Base-by-base conservation (phyloP, 2,329 filamentous ascomycete species). In the Arthrobotrys musiformis region DNA sequence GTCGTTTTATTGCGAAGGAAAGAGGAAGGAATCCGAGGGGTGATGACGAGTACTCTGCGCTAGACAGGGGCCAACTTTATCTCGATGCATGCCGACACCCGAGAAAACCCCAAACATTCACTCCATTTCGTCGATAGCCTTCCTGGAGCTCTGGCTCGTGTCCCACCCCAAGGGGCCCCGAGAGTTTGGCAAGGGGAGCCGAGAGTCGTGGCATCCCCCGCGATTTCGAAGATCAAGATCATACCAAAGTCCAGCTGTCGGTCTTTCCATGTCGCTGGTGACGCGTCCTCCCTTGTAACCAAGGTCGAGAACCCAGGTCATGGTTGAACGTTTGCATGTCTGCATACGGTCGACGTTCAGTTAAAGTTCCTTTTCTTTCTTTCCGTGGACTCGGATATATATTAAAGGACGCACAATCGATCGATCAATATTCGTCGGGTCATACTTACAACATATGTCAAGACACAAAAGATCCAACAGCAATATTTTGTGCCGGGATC, bases 41-140 rank as follows among this genome's bases (percentile, higher is more conserved):
- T 54, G 70, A 74, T 74, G 70, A 74, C 70, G 70, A 74, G 61
- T 74, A 67, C 70, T 74, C 62, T 44, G 54, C 62, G 62, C 70
- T 74, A 74, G 52, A 54, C 61, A 67, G 62, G 54, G 62, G 61
- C 50, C 56, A 60, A 42, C 24, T 44, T 13, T 37, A 37, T 46
- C 60, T 48, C 17, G 60, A 50, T 52, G 37, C 17, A 42, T 74
- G 70, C 70, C 70, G 61, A 61, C 54, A 61, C 50, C 52, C 52
- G 70, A 54, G 40, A 33, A 48, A 8, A 17, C 30, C 63, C 35
- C 30, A 33, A 58, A 58, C 30, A 24, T n/a, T 42, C 17, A 15
- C n/a, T n/a, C n/a, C n/a, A 46, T 3, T 46, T 46, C 5, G 26
- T 58, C 52, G 30, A 58, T 40, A 19, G 26, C 33, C 7, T 58